Base-by-base conservation (phyloP, 768 basidiomycete species). In the Panellus pusillus region DNA sequence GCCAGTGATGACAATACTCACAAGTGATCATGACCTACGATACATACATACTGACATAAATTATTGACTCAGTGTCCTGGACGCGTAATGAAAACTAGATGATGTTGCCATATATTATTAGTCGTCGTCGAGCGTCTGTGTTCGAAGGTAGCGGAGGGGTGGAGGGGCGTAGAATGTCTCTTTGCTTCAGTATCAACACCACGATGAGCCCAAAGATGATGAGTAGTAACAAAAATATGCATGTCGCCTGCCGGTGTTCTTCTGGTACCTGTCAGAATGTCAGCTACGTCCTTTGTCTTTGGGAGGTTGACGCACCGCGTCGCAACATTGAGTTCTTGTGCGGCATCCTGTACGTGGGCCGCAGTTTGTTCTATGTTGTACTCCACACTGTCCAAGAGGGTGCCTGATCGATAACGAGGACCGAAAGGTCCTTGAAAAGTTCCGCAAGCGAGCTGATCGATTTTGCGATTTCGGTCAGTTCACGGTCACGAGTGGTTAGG, bases 331-430 rank as follows among this genome's bases (percentile, higher is more conserved):
- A 99, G 76, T 61, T 97, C 93, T 63, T 83, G 82, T 35, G 89
- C 93, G 18, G 94, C 93, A 41, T 91, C 90, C 50, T 85, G 71
- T 67, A 95, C 79, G 47, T 92, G 83, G 29, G 81, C 81, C 15
- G 88, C 88, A 5, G 95, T 91, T 69, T 91, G 87, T 69, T 98
- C 93, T 47, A 99, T 90, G 68, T 99, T 99, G 73, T 93, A 99
- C 71, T 99, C 97, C 51, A 98, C 82, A 35, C 92, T 93, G 71
- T 98, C 97, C 50, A 98, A 79, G 29, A 99, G 81, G 27, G 96
- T 98, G 27, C 97, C 66, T 99, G 97, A 72, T 98, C 97, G 58
- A 98, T 98, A 54, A 99, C 93, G 50, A 99, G 82, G 32, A 81
- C 80, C 13, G 89, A 90, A 42, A 99, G 78, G 67, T 99, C 97